These are phyloP conservation scores for Adansonia gregorii DNA, from an alignment of 441 rosid genomes.

Conservation along the genomic window DNA sequence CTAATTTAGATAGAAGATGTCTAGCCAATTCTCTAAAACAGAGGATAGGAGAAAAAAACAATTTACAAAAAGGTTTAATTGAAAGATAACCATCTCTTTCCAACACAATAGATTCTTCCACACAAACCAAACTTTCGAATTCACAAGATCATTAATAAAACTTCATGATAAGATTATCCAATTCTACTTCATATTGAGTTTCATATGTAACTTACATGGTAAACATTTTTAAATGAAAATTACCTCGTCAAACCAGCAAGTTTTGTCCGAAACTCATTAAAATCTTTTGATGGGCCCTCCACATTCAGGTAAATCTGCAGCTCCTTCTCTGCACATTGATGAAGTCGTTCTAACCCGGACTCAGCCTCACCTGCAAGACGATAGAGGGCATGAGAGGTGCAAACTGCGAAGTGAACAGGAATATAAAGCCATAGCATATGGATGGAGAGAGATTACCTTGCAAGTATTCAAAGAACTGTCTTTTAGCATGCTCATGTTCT, in stretches of 20 bases:
- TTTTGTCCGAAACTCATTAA: constrained; percentile 74
- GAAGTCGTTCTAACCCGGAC: constrained; percentile 79
- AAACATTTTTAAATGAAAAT: not conserved
- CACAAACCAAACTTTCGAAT: constrained; percentile 10
- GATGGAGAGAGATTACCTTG: constrained; percentile 51
- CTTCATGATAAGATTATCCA: constrained; percentile 12
- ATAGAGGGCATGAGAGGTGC: not conserved
- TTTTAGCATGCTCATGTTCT: constrained; percentile 65
- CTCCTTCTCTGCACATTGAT: constrained; percentile 84
- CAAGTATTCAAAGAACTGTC: constrained; percentile 74
- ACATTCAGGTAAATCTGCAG: constrained; percentile 54
- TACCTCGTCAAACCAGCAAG: constrained; percentile 80
- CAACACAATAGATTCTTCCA: not conserved
- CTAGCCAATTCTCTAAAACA: not conserved
- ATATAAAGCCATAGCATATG: not conserved
- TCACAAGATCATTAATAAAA: not conserved
- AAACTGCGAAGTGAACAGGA: constrained; percentile 11
- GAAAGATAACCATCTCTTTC: not conserved
- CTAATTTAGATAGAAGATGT: not conserved
- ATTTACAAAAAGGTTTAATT: not conserved
- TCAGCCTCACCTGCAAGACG: constrained; percentile 71
- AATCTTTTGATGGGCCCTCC: constrained; percentile 52
- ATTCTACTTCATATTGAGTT: not conserved
- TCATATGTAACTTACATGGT: not conserved
- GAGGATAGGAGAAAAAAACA: not conserved